A percentile compares a stretch with the other conserved stretches of the same genome.
Evolutionary conservation across 1,284 basidiomycete genomes (phyloP).

Genomic region (Singerocomus inundabilis): DNA sequence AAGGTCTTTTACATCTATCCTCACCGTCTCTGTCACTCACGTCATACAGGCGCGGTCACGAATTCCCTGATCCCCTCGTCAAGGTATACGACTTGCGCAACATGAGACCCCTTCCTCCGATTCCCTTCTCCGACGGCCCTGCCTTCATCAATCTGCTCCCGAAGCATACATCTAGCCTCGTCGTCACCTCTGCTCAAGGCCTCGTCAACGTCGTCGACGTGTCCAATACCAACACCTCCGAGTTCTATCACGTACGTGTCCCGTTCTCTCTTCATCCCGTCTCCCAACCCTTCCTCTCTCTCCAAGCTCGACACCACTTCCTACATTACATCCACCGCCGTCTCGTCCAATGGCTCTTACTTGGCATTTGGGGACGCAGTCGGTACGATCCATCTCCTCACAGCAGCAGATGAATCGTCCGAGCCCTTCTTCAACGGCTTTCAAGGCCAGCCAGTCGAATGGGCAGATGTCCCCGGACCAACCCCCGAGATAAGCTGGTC

Average conservation of each 20-base stretch:
- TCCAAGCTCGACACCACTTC: conserved; percentile 68
- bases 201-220: conserved; percentile 90
- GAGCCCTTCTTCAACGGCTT: conserved; percentile 83
- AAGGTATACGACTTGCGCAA: conserved; percentile 90
- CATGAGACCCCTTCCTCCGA: conserved; percentile 76
- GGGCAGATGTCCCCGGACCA: conserved; percentile 75
- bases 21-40: conserved; percentile 6
- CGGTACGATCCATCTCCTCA: conserved; percentile 83
- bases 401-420: conserved; percentile 63
- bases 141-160: conserved; percentile 86
- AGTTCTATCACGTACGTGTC: conserved; percentile 70
- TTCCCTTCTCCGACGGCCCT: conserved; percentile 87
- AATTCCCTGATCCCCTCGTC: conserved; percentile 88
- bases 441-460: conserved; percentile 79
- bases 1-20: conserved; percentile 48
- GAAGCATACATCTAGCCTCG: conserved; percentile 73
- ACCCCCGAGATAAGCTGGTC: conserved; percentile 79
- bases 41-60: conserved; percentile 72
- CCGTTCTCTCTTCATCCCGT: background rate
- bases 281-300: conserved; percentile 12
- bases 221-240: conserved; percentile 61
- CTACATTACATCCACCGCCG: conserved; percentile 78
- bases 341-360: conserved; percentile 87
- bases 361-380: conserved; percentile 92
- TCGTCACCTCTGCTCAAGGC: conserved; percentile 82